phyloP scores from a whole-genome alignment of 352 stramenopile species.

The Blastocystis sp. region DNA sequence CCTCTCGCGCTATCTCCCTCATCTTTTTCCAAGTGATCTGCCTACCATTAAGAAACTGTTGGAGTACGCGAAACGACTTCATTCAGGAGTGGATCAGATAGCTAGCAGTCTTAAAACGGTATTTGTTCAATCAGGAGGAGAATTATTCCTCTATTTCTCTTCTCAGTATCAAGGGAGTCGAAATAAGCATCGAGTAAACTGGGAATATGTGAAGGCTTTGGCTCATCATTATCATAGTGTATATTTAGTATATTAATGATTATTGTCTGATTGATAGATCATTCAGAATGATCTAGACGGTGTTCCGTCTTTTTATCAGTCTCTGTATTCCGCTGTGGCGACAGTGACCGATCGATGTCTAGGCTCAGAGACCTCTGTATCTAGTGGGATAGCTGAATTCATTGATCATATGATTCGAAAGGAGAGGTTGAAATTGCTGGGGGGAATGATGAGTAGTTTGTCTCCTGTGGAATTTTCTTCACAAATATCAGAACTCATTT shows the following conservation, averaged over 20 bases:
- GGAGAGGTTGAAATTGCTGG: neutral
- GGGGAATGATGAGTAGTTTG: neutral
- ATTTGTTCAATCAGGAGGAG: neutral
- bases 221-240: neutral
- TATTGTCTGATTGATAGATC: neutral
- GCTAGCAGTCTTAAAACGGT: neutral
- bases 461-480: neutral
- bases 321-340: conserved; percentile 4
- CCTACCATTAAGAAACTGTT: neutral
- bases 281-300: neutral
- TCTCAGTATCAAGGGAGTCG: neutral
- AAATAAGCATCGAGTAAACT: neutral
- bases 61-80: neutral
- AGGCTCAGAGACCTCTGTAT: neutral
- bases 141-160: neutral
- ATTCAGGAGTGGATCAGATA: neutral
- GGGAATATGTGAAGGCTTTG: neutral
- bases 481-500: conserved; percentile 4
- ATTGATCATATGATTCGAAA: conserved; percentile 15
- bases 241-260: neutral
- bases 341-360: neutral
- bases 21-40: conserved; percentile 1
- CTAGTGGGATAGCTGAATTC: conserved; percentile 10
- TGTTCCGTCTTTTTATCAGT: neutral
- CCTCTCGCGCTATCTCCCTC: neutral